phyloP scores from a whole-genome alignment of 1,139 yeast genomes.

The Casaregolazyma suthepensis region DNA sequence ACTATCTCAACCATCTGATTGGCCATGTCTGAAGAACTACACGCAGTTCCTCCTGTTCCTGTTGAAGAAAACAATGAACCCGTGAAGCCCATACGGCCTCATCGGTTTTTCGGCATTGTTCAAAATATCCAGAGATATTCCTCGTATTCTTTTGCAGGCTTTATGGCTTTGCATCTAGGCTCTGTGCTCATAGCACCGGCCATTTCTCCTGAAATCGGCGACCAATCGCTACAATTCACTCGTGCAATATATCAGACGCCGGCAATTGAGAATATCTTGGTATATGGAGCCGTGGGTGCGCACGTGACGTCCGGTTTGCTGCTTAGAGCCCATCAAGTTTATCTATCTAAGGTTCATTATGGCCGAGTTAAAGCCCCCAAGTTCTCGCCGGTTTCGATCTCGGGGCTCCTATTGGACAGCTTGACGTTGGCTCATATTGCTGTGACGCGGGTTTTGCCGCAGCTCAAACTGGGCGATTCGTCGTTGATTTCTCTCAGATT shows the following conservation, averaged over 20 bases:
- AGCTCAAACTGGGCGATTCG: conserved; percentile 56
- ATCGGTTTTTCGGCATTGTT: conserved; percentile 7
- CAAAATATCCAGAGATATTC: conserved; percentile 49
- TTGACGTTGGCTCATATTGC: conserved; percentile 44
- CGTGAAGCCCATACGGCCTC: conserved; percentile 1
- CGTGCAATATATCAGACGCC: conserved; percentile 57
- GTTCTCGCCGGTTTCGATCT: conserved; percentile 46
- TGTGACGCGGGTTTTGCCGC: conserved; percentile 47
- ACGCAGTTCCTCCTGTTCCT: conserved; percentile 11
- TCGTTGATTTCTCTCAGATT: conserved; percentile 51
- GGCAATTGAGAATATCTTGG: conserved; percentile 42
- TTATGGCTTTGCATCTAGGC: conserved; percentile 52
- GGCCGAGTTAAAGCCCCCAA: conserved; percentile 28
- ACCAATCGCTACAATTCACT: conserved; percentile 55
- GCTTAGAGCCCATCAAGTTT: conserved; percentile 39
- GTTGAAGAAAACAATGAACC: conserved; percentile 4
- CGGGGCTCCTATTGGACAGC: conserved; percentile 53
- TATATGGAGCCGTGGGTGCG: conserved; percentile 42
- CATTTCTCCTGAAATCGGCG: conserved; percentile 42
- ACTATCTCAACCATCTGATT: background rate
- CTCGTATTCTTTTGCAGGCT: conserved; percentile 52
- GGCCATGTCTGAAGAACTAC: conserved; percentile 8
- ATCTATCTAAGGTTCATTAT: conserved; percentile 26
- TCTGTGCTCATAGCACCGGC: conserved; percentile 55
- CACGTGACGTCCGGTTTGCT: conserved; percentile 54